Evolutionary conservation across 2,329 filamentous ascomycete species (phyloP).

Genomic region (Zymoseptoria ardabiliae): DNA sequence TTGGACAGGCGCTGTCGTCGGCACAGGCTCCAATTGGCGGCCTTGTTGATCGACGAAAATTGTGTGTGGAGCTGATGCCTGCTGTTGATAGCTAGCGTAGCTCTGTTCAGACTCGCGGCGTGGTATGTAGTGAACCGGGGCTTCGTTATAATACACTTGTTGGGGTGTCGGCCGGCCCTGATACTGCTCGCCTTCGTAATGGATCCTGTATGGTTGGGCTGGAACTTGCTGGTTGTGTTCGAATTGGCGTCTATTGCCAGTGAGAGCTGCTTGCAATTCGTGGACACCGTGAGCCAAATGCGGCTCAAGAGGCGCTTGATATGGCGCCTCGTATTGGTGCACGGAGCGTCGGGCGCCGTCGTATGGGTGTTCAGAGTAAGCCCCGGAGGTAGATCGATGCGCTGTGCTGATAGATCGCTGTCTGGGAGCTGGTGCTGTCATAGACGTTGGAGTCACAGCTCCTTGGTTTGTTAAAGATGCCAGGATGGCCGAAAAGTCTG

Average conservation of each 20-base stretch:
- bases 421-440: constrained; percentile 13
- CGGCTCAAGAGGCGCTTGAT: constrained; percentile 2
- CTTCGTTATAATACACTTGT: constrained; percentile 9
- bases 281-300: constrained; percentile 1
- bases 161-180: constrained; percentile 12
- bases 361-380: background rate
- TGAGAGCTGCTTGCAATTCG: constrained; percentile 14
- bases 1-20: background rate
- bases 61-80: constrained; percentile 17
- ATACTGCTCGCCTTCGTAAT: constrained; percentile 20
- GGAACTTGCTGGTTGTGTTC: constrained; percentile 20
- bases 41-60: constrained; percentile 31
- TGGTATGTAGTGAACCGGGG: constrained; percentile 21
- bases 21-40: constrained; percentile 23
- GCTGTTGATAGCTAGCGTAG: constrained; percentile 16
- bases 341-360: constrained; percentile 8
- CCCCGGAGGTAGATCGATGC: constrained; percentile 3
- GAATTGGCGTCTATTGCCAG: constrained; percentile 13
- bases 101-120: constrained; percentile 12
- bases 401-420: constrained; percentile 1
- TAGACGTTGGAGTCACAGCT: constrained; percentile 1
- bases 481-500: constrained; percentile 27
- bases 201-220: constrained; percentile 18
- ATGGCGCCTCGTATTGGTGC: constrained; percentile 10
- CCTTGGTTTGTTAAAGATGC: constrained; percentile 18